Evolutionary conservation across 2,329 filamentous ascomycete genomes (phyloP), one percentile per base, ranked within the genome.

Genomic region (Aspergillus puulaauensis): DNA sequence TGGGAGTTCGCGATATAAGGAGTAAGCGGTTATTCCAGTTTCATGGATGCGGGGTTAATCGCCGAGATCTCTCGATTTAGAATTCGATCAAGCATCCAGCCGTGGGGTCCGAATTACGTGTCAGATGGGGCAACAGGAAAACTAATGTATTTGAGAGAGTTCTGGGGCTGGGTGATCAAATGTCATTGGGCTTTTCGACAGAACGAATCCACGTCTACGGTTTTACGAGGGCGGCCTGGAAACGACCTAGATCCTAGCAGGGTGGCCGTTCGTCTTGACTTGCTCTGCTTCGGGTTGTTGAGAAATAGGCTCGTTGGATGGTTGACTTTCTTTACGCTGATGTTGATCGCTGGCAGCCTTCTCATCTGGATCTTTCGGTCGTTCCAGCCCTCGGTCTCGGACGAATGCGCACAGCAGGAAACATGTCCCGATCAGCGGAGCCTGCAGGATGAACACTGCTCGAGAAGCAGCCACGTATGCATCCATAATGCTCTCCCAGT

Each of bases 391-490:
- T 23, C 72, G 73, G 55, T 84, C 79, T 49, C 77, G 80, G 56
- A 87, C 75, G 11, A 86, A 76, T 0, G 81, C 9, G 58, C 81
- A 84, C 1, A 79, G 70, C 6, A 82, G 45, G 9, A 86, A 72
- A 59, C 81, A 84, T 0, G 78, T 47, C 0, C 77, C 82, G 7
- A 84, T 80, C 4, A 86, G 61, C 0, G 84, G 83, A 0, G 83
- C 77, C 66, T 83, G 83, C 39, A 85, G 67, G 23, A 82, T 79
- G 59, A 87, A 87, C 0, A 87, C 83, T 0, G 79, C 77, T 27
- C 77, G 75, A 21, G 80, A 85, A 0, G 82, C 85, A 9, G 43
- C 24, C 66, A 80, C 80, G 66, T 86, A 86, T 0, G 83, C 80
- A 39, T 74, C 63, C 7, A 82, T 58, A 2, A 86, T 78, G 14